These are phyloP conservation scores for Aspergillus latus DNA, from an alignment of 2,329 filamentous ascomycete genomes.

Conservation along the genomic window DNA sequence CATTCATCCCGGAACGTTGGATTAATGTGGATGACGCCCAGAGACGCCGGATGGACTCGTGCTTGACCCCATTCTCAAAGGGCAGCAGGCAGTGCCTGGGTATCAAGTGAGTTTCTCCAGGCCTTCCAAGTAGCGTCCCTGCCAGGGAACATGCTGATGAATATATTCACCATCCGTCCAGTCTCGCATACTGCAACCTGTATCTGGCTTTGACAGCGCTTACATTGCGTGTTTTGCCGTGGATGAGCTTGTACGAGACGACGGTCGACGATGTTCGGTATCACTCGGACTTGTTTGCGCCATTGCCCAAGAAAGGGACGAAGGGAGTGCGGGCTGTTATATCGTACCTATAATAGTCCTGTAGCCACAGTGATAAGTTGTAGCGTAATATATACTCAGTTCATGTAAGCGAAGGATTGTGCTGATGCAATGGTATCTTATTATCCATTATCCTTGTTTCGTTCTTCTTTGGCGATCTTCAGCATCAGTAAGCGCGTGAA, in stretches of 20 bases:
- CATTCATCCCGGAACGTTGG: constrained; percentile 46
- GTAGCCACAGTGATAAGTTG: too few species aligned
- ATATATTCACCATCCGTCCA: neutral
- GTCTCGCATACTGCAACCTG: neutral
- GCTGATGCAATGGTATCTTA: too few species aligned
- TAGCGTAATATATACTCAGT: too few species aligned
- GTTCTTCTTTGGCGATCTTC: too few species aligned
- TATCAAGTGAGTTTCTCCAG: neutral
- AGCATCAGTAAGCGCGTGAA: too few species aligned
- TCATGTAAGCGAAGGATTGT: too few species aligned
- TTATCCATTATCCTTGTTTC: too few species aligned
- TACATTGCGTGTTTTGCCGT: neutral
- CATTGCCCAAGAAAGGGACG: neutral
- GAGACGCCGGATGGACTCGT: neutral
- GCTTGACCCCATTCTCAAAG: neutral
- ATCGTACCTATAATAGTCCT: neutral
- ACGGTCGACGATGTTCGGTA: neutral
- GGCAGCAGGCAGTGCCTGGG: neutral
- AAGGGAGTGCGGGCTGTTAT: neutral
- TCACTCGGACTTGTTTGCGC: neutral
- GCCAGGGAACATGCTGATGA: neutral
- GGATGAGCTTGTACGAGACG: neutral
- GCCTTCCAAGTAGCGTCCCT: neutral
- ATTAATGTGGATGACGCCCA: neutral
- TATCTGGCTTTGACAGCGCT: neutral